A percentile compares a stretch with the other conserved stretches of the same genome.
Conservation (phyloP, 768 basidiomycete genomes). For the Dentipellis fragilis region DNA sequence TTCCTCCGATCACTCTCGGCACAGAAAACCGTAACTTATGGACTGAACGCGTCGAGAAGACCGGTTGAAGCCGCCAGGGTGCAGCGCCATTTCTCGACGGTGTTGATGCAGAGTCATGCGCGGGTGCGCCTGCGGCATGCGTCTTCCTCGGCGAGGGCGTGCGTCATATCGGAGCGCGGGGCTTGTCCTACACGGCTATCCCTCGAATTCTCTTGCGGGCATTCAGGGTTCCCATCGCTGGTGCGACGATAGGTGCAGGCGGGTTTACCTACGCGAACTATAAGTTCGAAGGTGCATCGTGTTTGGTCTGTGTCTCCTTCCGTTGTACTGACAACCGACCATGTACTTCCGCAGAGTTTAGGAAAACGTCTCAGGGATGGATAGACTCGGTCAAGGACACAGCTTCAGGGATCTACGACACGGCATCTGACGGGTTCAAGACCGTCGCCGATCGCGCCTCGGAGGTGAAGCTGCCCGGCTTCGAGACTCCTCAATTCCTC, state of each 20-base stretch:
- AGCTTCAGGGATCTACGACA: slow-evolving; percentile 59
- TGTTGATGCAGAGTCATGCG: slow-evolving; percentile 36
- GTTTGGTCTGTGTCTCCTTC: neutral
- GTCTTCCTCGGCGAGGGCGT: slow-evolving; percentile 31
- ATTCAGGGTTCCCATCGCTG: slow-evolving; percentile 82
- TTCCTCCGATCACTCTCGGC: slow-evolving; percentile 16
- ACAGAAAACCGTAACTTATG: slow-evolving; percentile 45
- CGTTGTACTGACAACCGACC: neutral
- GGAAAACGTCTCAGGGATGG: slow-evolving; percentile 59
- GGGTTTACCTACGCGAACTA: slow-evolving; percentile 92
- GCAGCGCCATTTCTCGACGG: slow-evolving; percentile 50
- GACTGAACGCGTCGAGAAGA: slow-evolving; percentile 34
- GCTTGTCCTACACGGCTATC: slow-evolving; percentile 79
- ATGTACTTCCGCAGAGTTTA: slow-evolving; percentile 42
- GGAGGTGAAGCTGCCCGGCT: slow-evolving; percentile 42
- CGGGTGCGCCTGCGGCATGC: slow-evolving; percentile 41
- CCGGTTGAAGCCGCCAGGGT: slow-evolving; percentile 26
- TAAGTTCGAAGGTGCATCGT: slow-evolving; percentile 78
- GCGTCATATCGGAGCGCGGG: slow-evolving; percentile 63
- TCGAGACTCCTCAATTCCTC: slow-evolving; percentile 58
- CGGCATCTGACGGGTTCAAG: slow-evolving; percentile 62
- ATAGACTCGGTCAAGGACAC: slow-evolving; percentile 55
- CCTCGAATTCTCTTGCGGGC: slow-evolving; percentile 84
- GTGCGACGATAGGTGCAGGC: slow-evolving; percentile 83
- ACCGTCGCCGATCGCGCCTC: slow-evolving; percentile 49